These are phyloP conservation scores for Ligustrum vulgare DNA, from an alignment of 257 asterid genomes.

Conservation along the genomic window DNA sequence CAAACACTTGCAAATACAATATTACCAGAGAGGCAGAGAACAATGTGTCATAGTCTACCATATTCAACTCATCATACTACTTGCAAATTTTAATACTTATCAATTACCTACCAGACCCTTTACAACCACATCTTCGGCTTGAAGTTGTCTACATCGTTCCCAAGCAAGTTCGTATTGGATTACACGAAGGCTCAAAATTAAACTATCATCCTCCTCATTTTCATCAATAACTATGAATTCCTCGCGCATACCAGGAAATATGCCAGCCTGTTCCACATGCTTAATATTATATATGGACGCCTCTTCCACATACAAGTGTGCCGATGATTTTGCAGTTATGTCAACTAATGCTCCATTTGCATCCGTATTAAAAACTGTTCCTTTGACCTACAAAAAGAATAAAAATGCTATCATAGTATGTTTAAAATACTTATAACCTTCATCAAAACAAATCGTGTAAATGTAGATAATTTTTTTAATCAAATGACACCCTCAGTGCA, in stretches of 20 bases:
- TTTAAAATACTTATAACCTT: not conserved
- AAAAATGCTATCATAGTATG: not conserved
- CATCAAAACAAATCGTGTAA: not conserved
- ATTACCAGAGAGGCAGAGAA: constrained; percentile 1
- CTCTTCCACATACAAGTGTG: constrained; percentile 81
- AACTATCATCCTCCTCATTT: constrained; percentile 80
- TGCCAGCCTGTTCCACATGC: constrained; percentile 84
- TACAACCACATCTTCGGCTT: constrained; percentile 93
- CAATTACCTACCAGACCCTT: constrained; percentile 75
- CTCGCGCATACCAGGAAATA: constrained; percentile 75
- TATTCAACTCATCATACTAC: constrained; percentile 1
- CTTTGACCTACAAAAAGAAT: constrained; percentile 59
- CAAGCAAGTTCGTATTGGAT: constrained; percentile 90
- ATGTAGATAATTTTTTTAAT: not conserved
- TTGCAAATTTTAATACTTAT: not conserved
- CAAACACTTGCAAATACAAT: not conserved
- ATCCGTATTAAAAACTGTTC: constrained; percentile 67
- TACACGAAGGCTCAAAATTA: constrained; percentile 79
- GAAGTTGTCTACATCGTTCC: constrained; percentile 96
- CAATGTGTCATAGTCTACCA: constrained; percentile 7
- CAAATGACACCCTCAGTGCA: not conserved
- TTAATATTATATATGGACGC: constrained; percentile 74
- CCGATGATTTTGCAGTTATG: constrained; percentile 88
- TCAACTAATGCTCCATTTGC: constrained; percentile 93
- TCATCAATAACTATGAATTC: constrained; percentile 79